These are phyloP conservation scores for Pseudogymnoascus sp. DNA, from an alignment of 2,329 filamentous ascomycete species.

Conservation along the genomic window DNA sequence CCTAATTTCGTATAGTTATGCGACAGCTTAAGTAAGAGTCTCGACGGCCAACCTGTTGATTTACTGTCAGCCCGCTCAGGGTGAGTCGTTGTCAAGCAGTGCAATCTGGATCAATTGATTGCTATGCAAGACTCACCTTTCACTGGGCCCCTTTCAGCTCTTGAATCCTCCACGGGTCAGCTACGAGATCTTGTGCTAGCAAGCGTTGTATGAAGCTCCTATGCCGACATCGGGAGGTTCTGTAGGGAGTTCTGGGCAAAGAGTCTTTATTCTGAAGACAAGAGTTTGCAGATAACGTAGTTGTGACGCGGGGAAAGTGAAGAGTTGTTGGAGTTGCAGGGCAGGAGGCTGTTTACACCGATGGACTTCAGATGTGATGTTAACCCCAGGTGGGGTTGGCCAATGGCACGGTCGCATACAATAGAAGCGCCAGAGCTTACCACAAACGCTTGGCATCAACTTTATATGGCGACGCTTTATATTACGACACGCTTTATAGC, in stretches of 20 bases:
- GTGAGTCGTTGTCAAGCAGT: neutral
- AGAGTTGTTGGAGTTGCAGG: neutral
- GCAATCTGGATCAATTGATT: conserved; percentile 1
- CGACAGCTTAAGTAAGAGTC: conserved; percentile 1
- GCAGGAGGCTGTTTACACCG: conserved; percentile 2
- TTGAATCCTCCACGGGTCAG: conserved; percentile 3
- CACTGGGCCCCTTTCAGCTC: conserved; percentile 6
- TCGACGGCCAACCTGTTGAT: neutral
- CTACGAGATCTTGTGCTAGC: conserved; percentile 3
- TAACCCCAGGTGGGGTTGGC: conserved; percentile 8
- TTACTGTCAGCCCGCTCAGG: neutral
- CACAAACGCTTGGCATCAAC: conserved; percentile 2
- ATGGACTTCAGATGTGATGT: conserved; percentile 7
- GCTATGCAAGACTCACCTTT: conserved; percentile 2
- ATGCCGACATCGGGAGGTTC: neutral
- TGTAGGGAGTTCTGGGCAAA: neutral
- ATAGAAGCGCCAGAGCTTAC: conserved; percentile 1
- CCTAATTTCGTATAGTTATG: conserved; percentile 5
- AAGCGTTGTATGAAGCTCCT: conserved; percentile 6
- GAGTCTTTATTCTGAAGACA: neutral
- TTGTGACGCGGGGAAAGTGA: neutral
- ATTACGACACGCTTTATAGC: conserved; percentile 1
- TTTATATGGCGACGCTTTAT: conserved; percentile 1
- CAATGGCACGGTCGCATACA: conserved; percentile 7
- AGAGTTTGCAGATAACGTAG: neutral